phyloP scores from a whole-genome alignment of 106 monocot genomes.

The Dendrobium chrysotoxum region DNA sequence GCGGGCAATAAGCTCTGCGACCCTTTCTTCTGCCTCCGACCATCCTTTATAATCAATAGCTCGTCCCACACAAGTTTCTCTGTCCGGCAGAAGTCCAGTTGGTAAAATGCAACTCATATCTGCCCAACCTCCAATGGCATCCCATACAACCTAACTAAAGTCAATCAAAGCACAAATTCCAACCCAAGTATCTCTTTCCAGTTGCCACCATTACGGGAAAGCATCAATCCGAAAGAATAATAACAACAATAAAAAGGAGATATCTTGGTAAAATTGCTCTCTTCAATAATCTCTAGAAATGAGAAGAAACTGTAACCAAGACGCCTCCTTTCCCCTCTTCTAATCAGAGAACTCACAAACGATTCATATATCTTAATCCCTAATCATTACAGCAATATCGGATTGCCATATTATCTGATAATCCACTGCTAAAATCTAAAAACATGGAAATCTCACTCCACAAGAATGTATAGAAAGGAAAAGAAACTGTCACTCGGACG shows the following conservation, averaged over 20 bases:
- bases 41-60: neutral
- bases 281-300: neutral
- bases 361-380: too few species aligned
- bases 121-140: constrained; percentile 1
- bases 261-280: neutral
- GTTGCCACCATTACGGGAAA: neutral
- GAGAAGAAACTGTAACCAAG: neutral
- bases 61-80: constrained; percentile 1
- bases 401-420: too few species aligned
- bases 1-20: neutral
- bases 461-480: neutral
- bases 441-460: neutral
- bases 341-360: neutral
- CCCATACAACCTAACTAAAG: neutral
- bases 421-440: neutral
- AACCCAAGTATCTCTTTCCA: neutral
- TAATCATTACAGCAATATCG: too few species aligned
- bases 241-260: neutral
- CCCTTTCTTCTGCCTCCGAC: neutral
- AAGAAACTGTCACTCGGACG: neutral
- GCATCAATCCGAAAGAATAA: neutral
- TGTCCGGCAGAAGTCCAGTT: neutral
- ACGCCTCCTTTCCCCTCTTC: neutral
- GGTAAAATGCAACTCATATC: neutral
- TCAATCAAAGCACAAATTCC: neutral